Conservation (phyloP, 352 stramenopile species). For the Phytophthora ramorum region DNA sequence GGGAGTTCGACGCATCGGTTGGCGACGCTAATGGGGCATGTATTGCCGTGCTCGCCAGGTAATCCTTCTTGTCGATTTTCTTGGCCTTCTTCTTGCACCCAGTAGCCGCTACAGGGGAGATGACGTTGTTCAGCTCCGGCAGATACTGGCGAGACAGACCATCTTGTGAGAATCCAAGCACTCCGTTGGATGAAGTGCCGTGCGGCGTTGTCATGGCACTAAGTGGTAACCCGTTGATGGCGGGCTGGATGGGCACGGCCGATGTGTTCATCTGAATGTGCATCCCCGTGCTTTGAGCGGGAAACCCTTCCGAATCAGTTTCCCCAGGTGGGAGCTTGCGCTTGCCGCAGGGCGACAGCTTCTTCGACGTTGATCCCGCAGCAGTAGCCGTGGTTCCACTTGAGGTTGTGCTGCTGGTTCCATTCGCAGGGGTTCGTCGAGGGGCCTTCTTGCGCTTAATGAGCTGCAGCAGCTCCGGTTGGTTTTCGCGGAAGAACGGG, state of each 20-base stretch:
- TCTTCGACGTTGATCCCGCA: conserved; percentile 34
- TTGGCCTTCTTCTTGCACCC: conserved; percentile 81
- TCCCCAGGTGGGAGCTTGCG: conserved; percentile 46
- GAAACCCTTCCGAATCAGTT: conserved; percentile 19
- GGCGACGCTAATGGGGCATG: conserved; percentile 30
- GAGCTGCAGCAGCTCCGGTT: conserved; percentile 74
- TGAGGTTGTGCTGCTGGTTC: conserved; percentile 11
- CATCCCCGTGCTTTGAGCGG: conserved; percentile 30
- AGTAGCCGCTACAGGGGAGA: conserved; percentile 69
- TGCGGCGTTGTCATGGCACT: conserved; percentile 47
- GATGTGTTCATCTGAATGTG: conserved; percentile 41
- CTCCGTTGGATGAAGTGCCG: conserved; percentile 23
- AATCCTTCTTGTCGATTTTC: conserved; percentile 64
- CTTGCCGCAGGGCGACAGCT: conserved; percentile 55
- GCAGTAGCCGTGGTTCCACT: conserved; percentile 5
- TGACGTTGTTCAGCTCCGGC: conserved; percentile 68
- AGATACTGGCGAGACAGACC: conserved; percentile 45
- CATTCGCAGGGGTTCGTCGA: conserved; percentile 39
- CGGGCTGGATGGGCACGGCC: conserved; percentile 39
- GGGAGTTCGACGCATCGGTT: conserved; percentile 22
- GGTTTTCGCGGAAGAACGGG: conserved; percentile 77
- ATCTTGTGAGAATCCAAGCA: conserved; percentile 39
- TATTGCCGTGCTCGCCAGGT: conserved; percentile 33
- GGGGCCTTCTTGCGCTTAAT: conserved; percentile 87
- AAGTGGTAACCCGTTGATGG: conserved; percentile 44